Percentiles rank a stretch among this genome's conserved stretches.
These are phyloP conservation scores for Tetragonia tetragonoides DNA, from an alignment of 148 eudicot species.

Conservation along the genomic window DNA sequence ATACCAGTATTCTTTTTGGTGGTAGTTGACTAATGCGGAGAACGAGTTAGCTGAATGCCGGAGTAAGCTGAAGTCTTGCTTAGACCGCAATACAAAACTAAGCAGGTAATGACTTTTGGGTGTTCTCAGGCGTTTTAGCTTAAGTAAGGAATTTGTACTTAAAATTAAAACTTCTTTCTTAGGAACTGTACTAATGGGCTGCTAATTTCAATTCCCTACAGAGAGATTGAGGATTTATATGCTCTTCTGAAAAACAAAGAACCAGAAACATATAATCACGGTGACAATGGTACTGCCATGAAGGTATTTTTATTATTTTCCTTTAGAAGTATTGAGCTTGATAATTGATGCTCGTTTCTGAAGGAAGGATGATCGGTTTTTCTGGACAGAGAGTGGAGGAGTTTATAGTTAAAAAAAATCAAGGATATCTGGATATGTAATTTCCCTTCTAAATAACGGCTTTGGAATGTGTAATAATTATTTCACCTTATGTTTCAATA, in stretches of 20 bases:
- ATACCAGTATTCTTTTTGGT: conserved; percentile 18
- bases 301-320: conserved; percentile 41
- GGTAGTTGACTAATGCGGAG: conserved; percentile 48
- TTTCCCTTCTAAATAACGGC: not conserved
- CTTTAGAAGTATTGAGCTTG: not conserved
- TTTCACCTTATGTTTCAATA: conserved; percentile 3
- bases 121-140: not conserved
- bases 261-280: conserved; percentile 27
- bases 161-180: not conserved
- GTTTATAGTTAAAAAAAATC: not conserved
- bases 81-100: conserved; percentile 59
- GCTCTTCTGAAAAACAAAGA: conserved; percentile 36
- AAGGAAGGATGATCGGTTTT: not conserved
- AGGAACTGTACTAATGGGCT: not conserved
- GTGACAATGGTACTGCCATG: conserved; percentile 32
- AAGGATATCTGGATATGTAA: not conserved
- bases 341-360: not conserved
- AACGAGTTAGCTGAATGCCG: conserved; percentile 60
- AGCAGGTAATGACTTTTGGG: conserved; percentile 41
- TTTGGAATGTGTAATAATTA: not conserved
- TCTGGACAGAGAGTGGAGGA: not conserved
- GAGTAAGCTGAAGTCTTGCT: conserved; percentile 58
- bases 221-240: conserved; percentile 61
- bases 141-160: not conserved
- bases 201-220: conserved; percentile 29